Evolutionary conservation across 805 yeast species (phyloP), one percentile per base, ranked within the genome.

Genomic region (Yamadazyma laniorum): DNA sequence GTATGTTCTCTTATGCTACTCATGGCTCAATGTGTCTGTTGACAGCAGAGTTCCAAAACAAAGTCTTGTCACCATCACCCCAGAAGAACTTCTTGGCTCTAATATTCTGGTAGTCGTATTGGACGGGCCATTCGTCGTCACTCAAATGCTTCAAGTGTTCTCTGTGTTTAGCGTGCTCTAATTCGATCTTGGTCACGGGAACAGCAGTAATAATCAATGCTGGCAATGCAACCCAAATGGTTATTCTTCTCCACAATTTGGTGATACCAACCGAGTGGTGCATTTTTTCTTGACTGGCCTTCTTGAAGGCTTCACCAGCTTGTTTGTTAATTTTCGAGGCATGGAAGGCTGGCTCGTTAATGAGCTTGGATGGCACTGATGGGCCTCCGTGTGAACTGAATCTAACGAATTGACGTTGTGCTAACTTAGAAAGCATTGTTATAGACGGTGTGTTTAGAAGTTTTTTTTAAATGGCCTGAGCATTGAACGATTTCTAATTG

Each of bases 51-150:
- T 88, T 88, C 99, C 99, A 93, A 85, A 93, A 93, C 61, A 84
- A 72, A 47, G 98, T 88, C 79, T 86, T 82, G 76, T 90, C 96
- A 63, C 99, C 98, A 62, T 93, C 91, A 61, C 99, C 99, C 98
- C 98, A 93, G 83, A 89, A 91, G 79, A 79, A 91, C 62, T 85
- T 82, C 65, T 80, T 82, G 61, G 65, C 62, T 80, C 98, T 87
- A 55, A 89, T 65, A 77, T 93, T 93, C 76, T 84, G 90, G 80
- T 79, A 93, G 55, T 82, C 90, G 74, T 86, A 86, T 68, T 85
- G 93, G 45, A 65, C 70, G 58, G 97, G 97, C 89, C 95, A 86
- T 61, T 90, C 95, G 53, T 83, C 91, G 63, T 90, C 97, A 23
- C 88, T 64, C 42, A 87, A 70, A 56, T 81, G 82, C 51, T 63